Evolutionary conservation across 768 basidiomycete genomes (phyloP).

Genomic region (Clitopilus hobsonii): DNA sequence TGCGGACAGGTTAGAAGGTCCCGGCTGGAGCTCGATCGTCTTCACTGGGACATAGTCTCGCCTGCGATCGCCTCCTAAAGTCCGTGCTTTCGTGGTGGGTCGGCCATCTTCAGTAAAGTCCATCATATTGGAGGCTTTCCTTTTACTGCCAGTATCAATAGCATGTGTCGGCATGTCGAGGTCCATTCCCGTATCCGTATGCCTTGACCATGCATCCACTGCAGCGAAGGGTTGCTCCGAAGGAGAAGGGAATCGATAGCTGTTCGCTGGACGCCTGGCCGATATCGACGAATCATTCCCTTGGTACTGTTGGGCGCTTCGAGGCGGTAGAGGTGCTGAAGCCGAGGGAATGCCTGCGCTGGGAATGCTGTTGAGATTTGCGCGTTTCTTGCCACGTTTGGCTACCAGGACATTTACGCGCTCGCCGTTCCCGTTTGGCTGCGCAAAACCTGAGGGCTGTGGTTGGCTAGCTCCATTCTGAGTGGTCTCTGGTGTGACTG

Average conservation of each 20-base stretch:
- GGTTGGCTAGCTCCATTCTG: conserved; percentile 17
- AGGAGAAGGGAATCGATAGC: conserved; percentile 40
- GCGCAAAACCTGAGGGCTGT: conserved; percentile 24
- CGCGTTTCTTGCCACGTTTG: conserved; percentile 70
- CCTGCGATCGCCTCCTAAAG: conserved; percentile 65
- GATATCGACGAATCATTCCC: conserved; percentile 8
- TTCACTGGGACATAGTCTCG: conserved; percentile 46
- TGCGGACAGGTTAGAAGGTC: conserved; percentile 14
- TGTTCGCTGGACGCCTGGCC: conserved; percentile 16
- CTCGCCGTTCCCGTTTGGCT: conserved; percentile 43
- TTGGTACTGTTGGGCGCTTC: conserved; percentile 10
- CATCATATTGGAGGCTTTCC: conserved; percentile 36
- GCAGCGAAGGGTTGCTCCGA: conserved; percentile 45
- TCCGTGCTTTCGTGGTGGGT: conserved; percentile 33
- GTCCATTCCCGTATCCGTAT: conserved; percentile 44
- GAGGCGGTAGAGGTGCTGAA: conserved; percentile 21
- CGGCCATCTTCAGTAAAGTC: conserved; percentile 36
- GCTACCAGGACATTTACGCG: conserved; percentile 71
- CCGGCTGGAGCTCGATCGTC: conserved; percentile 38
- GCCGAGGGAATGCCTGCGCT: conserved; percentile 16
- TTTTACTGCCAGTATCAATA: conserved; percentile 46
- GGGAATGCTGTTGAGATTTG: conserved; percentile 14
- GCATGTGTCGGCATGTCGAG: conserved; percentile 53
- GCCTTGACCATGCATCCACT: conserved; percentile 30
- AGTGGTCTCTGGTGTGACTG: conserved; percentile 11